These are phyloP conservation scores for Beverwykella pulmonaria DNA, from an alignment of 495 filamentous ascomycete genomes.

Conservation along the genomic window DNA sequence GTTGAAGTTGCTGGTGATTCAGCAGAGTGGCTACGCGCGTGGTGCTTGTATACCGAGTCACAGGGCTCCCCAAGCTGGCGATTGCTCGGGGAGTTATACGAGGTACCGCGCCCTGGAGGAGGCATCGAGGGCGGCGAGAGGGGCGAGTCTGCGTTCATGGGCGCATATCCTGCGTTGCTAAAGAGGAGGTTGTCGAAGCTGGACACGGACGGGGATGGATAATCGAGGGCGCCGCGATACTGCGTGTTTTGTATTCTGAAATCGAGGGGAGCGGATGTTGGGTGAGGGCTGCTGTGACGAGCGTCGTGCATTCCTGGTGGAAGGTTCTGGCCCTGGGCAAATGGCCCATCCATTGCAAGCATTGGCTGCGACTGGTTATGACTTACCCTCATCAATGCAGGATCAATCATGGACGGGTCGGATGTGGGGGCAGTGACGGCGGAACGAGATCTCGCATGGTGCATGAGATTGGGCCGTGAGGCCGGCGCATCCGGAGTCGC, in stretches of 20 bases:
- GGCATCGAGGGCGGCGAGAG: slow-evolving; percentile 34
- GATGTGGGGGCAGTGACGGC: slow-evolving; percentile 17
- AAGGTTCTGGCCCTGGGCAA: slow-evolving; percentile 9
- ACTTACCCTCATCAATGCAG: slow-evolving; percentile 29
- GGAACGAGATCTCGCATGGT: slow-evolving; percentile 33
- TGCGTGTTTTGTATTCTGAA: slow-evolving; percentile 18
- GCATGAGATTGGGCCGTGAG: neutral
- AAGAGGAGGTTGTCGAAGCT: slow-evolving; percentile 21
- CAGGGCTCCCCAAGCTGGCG: slow-evolving; percentile 17
- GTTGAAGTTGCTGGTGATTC: slow-evolving; percentile 21
- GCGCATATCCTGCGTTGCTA: neutral
- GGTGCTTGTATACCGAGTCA: slow-evolving; percentile 18
- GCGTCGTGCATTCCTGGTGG: neutral
- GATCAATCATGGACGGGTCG: slow-evolving; percentile 34
- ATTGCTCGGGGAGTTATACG: slow-evolving; percentile 4
- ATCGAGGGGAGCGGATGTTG: slow-evolving; percentile 29
- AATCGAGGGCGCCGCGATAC: slow-evolving; percentile 25
- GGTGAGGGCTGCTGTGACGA: slow-evolving; percentile 9
- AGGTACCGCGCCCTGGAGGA: slow-evolving; percentile 22
- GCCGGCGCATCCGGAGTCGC: slow-evolving; percentile 19
- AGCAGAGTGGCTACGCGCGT: slow-evolving; percentile 33
- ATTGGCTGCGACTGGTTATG: slow-evolving; percentile 25
- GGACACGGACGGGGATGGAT: slow-evolving; percentile 26
- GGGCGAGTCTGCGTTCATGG: slow-evolving; percentile 22
- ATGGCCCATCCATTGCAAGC: slow-evolving; percentile 8